Evolutionary conservation across 148 eudicot species (phyloP), one percentile per base, ranked within the genome.

Genomic region (Cornus controversa): DNA sequence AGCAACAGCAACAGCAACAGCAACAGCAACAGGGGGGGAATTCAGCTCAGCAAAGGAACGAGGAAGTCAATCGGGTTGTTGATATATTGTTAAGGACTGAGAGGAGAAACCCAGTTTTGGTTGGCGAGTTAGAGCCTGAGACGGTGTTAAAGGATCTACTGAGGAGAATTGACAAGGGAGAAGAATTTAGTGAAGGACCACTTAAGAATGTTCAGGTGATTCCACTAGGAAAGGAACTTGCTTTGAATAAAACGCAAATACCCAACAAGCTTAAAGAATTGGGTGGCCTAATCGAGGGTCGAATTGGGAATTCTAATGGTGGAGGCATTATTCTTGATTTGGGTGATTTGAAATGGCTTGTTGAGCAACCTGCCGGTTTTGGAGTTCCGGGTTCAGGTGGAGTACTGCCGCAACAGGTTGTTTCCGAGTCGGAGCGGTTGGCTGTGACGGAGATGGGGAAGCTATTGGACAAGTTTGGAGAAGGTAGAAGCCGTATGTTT

Each of bases 61-160:
- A 94, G 1, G 94, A 92, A 23, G 86, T 90, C 16, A 90, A 84
- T 26, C 81, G 79, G 68, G 91, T 91, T n/a, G 62, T 87, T 29
- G 97, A 93, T 68, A 87, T 94, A 11, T 67, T 94, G 54, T 40
- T 77, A 54, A 83, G 86, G 28, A 37, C 77, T 0, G 86, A 77
- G 60, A 91, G 87, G 80, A 80, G 83, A 65, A 94, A 94, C 81
- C 98, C 98, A 40, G 79, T 94, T 62, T 74, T 94, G 66, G 97
- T 94, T 0, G 98, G 98, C 0, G 97, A 94, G 22, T 71, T 81
- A 3, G 97, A 88, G 69, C 92, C 91, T 1, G 85, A 83, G 58
- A 76, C 79, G 57, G 90, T 94, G 68, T 77, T 83, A 29, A 87
- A 76, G 71, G 98, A 94, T 84, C 80, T 87, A 0, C 16, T 91